phyloP scores from a whole-genome alignment of 2,329 filamentous ascomycete genomes.

The Conoideocrella luteorostrata region DNA sequence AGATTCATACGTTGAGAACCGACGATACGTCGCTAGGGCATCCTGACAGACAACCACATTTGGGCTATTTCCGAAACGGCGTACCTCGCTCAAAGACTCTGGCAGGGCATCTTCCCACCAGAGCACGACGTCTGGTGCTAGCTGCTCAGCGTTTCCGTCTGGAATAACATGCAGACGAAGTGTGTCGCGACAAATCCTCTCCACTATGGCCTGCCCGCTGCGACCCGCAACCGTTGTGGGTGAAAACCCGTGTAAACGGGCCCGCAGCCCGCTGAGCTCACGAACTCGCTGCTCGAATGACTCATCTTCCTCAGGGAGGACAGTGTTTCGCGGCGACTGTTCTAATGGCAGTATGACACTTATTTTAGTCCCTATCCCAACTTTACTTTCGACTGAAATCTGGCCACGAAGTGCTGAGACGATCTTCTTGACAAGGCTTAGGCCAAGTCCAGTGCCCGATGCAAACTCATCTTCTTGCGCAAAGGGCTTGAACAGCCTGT shows the following conservation, averaged over 20 bases:
- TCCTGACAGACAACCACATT: no score
- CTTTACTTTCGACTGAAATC: conserved; percentile 46
- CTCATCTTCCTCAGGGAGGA: conserved; percentile 49
- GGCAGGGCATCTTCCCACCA: no score
- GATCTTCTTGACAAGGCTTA: conserved; percentile 58
- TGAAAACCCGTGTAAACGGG: conserved; percentile 20
- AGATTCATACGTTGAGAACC: no score
- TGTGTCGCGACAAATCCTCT: no score
- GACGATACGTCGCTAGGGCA: no score
- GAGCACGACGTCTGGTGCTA: no score
- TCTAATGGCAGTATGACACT: conserved; percentile 25
- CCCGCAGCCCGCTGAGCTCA: conserved; percentile 24
- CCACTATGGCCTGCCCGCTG: no score
- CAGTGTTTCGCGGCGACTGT: conserved; percentile 1
- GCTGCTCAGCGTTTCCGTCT: no score
- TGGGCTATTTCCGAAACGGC: no score
- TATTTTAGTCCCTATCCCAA: conserved; percentile 30
- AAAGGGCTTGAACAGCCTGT: conserved; percentile 58
- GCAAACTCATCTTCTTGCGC: conserved; percentile 54
- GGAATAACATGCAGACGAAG: no score
- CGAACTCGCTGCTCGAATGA: conserved; percentile 30
- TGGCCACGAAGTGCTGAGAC: conserved; percentile 51
- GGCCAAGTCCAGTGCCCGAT: conserved; percentile 56
- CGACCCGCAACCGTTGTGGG: no score
- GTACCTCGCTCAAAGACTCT: no score